phyloP scores from a whole-genome alignment of 1,284 basidiomycete species.

The Ustilago vetiveriae region DNA sequence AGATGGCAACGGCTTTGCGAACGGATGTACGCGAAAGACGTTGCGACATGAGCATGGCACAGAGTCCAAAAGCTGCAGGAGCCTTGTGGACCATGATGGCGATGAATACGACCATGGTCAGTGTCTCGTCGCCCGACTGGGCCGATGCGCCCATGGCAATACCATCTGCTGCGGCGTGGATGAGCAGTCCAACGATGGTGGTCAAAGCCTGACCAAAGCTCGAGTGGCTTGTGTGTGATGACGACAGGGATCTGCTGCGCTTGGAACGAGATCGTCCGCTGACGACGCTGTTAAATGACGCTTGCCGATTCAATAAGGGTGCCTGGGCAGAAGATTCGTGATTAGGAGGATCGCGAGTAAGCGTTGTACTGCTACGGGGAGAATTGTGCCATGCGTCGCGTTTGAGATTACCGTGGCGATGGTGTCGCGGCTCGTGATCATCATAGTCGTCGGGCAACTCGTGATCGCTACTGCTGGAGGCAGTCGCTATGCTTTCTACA shows the following conservation, averaged over 20 bases:
- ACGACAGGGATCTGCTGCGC: conserved; percentile 15
- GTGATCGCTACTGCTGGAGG: conserved; percentile 36
- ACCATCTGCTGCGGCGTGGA: conserved; percentile 63
- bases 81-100: conserved; percentile 67
- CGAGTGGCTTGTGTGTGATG: not conserved
- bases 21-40: conserved; percentile 43
- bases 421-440: conserved; percentile 15
- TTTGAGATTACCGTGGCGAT: conserved; percentile 24
- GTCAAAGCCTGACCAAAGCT: conserved; percentile 51
- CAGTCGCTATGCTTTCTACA: conserved; percentile 19
- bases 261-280: not conserved
- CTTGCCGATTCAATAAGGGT: conserved; percentile 22
- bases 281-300: conserved; percentile 16
- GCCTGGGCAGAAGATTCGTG: conserved; percentile 19
- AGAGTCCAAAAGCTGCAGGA: conserved; percentile 63
- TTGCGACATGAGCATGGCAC: conserved; percentile 62
- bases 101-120: conserved; percentile 60
- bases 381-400: conserved; percentile 25
- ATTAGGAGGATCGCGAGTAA: conserved; percentile 3
- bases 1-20: conserved; percentile 51
- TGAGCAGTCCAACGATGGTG: conserved; percentile 56
- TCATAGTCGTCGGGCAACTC: conserved; percentile 42
- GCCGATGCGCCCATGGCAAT: conserved; percentile 64
- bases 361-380: conserved; percentile 16
- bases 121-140: conserved; percentile 45